Conservation (phyloP, 208 protist genomes). For the Acanthamoeba castellanii region DNA sequence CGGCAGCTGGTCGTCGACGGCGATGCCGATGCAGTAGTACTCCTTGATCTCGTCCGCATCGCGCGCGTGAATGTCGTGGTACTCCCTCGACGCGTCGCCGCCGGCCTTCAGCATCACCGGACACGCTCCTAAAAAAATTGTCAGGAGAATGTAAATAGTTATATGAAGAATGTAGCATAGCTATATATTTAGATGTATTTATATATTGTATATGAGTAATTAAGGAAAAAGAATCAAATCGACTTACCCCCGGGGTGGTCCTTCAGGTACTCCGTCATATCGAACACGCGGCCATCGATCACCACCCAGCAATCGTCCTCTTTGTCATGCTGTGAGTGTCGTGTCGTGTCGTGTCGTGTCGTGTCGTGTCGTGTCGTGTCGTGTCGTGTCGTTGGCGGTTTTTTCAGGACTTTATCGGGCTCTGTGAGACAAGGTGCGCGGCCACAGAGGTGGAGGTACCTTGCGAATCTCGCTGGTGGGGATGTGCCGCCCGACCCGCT, state of each 20-base stretch:
- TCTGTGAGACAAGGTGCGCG: background rate
- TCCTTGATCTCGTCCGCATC: conserved; percentile 8
- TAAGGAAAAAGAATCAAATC: background rate
- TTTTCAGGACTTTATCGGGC: background rate
- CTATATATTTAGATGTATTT: too few species aligned
- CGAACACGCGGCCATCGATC: conserved; percentile 93
- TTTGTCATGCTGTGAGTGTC: conserved; percentile 90
- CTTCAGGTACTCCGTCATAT: conserved; percentile 92
- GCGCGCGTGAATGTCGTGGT: conserved; percentile 7
- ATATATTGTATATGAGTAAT: too few species aligned
- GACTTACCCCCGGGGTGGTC: conserved; percentile 92
- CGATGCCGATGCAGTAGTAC: conserved; percentile 49
- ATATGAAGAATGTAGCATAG: background rate
- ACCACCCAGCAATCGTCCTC: conserved; percentile 95
- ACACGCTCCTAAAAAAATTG: background rate
- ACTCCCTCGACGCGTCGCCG: background rate
- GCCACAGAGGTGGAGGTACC: background rate
- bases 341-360: conserved; percentile 76
- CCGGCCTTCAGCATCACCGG: background rate
- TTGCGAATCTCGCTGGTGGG: conserved; percentile 16
- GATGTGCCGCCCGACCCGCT: background rate
- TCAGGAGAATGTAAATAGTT: background rate
- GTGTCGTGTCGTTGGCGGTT: too few species aligned
- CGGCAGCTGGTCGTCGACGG: background rate
- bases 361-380: background rate